phyloP scores from a whole-genome alignment of 768 basidiomycete genomes.

The Russula foetens region DNA sequence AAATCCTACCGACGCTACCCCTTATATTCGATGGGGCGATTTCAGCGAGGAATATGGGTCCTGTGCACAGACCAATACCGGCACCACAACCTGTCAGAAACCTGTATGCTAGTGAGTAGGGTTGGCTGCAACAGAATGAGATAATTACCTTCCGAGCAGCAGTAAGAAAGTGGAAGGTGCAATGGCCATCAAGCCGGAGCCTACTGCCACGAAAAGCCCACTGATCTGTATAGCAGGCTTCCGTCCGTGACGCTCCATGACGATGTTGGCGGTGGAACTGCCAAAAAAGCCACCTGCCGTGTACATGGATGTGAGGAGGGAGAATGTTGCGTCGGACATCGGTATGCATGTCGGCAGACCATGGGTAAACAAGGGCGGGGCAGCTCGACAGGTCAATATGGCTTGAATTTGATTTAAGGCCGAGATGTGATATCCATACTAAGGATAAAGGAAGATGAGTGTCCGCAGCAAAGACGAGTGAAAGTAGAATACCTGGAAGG shows the following conservation, averaged over 20 bases:
- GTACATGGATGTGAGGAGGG: constrained; percentile 76
- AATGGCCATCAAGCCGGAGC: constrained; percentile 60
- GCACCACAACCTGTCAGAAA: constrained; percentile 62
- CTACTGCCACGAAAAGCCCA: constrained; percentile 45
- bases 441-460: neutral
- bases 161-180: constrained; percentile 48
- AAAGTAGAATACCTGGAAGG: constrained; percentile 40
- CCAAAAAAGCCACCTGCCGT: constrained; percentile 83
- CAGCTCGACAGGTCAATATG: constrained; percentile 59
- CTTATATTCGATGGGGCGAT: constrained; percentile 72
- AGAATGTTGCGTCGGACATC: constrained; percentile 72
- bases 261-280: constrained; percentile 54
- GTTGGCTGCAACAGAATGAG: neutral
- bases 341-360: constrained; percentile 67
- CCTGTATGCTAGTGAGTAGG: constrained; percentile 28
- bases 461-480: neutral
- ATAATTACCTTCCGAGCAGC: constrained; percentile 54
- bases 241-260: constrained; percentile 67
- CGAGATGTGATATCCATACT: constrained; percentile 93
- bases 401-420: constrained; percentile 84
- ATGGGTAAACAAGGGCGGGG: constrained; percentile 22
- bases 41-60: constrained; percentile 79
- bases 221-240: constrained; percentile 57
- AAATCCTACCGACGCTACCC: constrained; percentile 58
- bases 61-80: constrained; percentile 68